These are phyloP conservation scores for Podospora appendiculata DNA, from an alignment of 495 filamentous ascomycete species.

Conservation along the genomic window DNA sequence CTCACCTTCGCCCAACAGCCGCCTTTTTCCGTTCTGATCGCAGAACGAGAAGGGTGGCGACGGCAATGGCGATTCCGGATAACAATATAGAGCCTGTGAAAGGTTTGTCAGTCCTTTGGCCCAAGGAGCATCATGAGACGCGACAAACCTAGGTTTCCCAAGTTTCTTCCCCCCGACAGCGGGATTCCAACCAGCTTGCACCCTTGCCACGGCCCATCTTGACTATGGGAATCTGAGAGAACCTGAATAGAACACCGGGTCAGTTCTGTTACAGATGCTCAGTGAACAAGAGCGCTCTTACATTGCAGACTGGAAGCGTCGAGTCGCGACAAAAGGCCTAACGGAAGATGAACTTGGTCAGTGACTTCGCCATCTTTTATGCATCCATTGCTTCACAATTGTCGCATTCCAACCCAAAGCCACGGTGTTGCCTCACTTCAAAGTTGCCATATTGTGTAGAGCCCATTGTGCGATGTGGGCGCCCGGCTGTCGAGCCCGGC, in stretches of 20 bases:
- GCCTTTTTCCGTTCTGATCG: slow-evolving; percentile 88
- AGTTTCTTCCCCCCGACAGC: slow-evolving; percentile 51
- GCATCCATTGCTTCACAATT: too few species aligned
- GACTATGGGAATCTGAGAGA: slow-evolving; percentile 33
- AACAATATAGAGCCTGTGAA: slow-evolving; percentile 79
- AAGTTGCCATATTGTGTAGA: slow-evolving; percentile 84
- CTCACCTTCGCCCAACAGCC: slow-evolving; percentile 93
- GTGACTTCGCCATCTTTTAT: background rate
- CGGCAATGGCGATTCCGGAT: slow-evolving; percentile 65
- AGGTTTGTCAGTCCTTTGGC: slow-evolving; percentile 1
- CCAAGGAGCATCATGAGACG: background rate
- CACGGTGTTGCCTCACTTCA: slow-evolving; percentile 51
- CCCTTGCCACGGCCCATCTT: slow-evolving; percentile 48
- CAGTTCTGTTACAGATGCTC: background rate
- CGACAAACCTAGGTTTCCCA: slow-evolving; percentile 80
- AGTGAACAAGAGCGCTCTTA: slow-evolving; percentile 40
- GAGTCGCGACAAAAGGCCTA: slow-evolving; percentile 95
- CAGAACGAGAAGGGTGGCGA: slow-evolving; percentile 58
- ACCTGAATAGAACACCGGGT: slow-evolving; percentile 23
- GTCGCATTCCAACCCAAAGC: background rate
- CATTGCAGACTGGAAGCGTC: slow-evolving; percentile 93
- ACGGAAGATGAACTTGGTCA: slow-evolving; percentile 10
- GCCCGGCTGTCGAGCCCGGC: slow-evolving; percentile 3
- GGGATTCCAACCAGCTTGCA: slow-evolving; percentile 69
- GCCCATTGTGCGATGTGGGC: slow-evolving; percentile 37